These are phyloP conservation scores for Parietichytrium sp. DNA, from an alignment of 108 stramenopile species.

Conservation along the genomic window DNA sequence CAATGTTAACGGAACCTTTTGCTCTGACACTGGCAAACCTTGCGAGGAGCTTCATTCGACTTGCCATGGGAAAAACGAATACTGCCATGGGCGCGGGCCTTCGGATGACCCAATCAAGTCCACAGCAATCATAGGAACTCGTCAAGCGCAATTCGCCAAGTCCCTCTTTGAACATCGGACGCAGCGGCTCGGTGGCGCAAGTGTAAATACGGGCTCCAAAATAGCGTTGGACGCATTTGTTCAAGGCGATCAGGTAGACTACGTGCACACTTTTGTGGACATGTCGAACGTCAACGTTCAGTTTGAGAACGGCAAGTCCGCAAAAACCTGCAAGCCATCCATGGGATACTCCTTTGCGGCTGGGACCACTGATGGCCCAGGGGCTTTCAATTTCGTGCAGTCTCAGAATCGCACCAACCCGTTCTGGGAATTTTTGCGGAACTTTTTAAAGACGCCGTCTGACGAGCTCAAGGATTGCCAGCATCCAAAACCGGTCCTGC, in stretches of 20 bases:
- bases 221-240: background rate
- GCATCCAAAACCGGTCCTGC: slow-evolving; percentile 62
- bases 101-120: slow-evolving; percentile 63
- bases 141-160: slow-evolving; percentile 54
- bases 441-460: slow-evolving; percentile 57
- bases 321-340: slow-evolving; percentile 55
- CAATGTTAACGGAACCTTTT: slow-evolving; percentile 62
- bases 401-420: slow-evolving; percentile 57
- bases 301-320: slow-evolving; percentile 48
- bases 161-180: slow-evolving; percentile 9
- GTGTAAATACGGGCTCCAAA: background rate
- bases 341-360: slow-evolving; percentile 67
- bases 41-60: slow-evolving; percentile 60
- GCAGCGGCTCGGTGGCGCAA: slow-evolving; percentile 8
- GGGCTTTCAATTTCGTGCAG: slow-evolving; percentile 62
- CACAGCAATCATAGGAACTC: slow-evolving; percentile 59
- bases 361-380: slow-evolving; percentile 68
- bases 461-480: slow-evolving; percentile 60
- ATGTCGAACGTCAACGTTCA: slow-evolving; percentile 57
- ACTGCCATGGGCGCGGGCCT: slow-evolving; percentile 60
- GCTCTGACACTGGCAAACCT: slow-evolving; percentile 59
- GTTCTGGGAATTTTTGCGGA: slow-evolving; percentile 59
- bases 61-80: slow-evolving; percentile 56
- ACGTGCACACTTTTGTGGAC: slow-evolving; percentile 60
- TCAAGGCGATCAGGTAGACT: slow-evolving; percentile 33